These are phyloP conservation scores for Trametes hirsuta DNA, from an alignment of 1,284 basidiomycete species.

Conservation along the genomic window DNA sequence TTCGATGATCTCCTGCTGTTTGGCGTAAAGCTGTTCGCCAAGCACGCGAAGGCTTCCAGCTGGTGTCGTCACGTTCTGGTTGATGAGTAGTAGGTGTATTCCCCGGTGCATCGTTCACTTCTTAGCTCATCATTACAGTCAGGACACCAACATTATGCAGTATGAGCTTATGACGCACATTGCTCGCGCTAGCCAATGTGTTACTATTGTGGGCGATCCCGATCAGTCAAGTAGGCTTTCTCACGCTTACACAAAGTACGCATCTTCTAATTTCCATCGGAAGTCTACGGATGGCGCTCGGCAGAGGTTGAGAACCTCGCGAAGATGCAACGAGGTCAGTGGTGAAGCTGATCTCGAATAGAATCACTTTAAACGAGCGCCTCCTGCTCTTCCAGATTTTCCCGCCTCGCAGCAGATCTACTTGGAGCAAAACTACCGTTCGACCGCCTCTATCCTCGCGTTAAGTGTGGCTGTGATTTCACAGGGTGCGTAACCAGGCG, in stretches of 20 bases:
- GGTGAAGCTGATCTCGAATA: background rate
- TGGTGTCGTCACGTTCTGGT: slow-evolving; percentile 84
- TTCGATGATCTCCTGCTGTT: slow-evolving; percentile 89
- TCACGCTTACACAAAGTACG: background rate
- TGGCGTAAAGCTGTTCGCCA: slow-evolving; percentile 73
- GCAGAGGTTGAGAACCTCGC: slow-evolving; percentile 82
- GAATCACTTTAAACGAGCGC: background rate
- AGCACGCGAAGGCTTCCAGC: slow-evolving; percentile 54
- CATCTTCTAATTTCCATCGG: background rate
- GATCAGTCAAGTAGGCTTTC: slow-evolving; percentile 78
- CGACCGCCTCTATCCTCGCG: slow-evolving; percentile 78
- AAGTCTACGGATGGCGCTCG: slow-evolving; percentile 88
- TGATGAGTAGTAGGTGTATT: slow-evolving; percentile 78
- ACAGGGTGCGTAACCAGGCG: slow-evolving; percentile 57
- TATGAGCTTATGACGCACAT: slow-evolving; percentile 85
- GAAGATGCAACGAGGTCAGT: slow-evolving; percentile 71
- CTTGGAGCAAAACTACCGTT: slow-evolving; percentile 89
- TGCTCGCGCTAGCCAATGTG: slow-evolving; percentile 54
- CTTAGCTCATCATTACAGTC: slow-evolving; percentile 42
- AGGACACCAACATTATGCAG: slow-evolving; percentile 89
- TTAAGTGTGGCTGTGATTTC: slow-evolving; percentile 80
- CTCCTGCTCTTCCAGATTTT: slow-evolving; percentile 56
- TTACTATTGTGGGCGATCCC: slow-evolving; percentile 91
- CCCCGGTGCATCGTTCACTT: background rate
- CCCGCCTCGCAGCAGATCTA: slow-evolving; percentile 67